These are phyloP conservation scores for Suhomyces terraborum DNA, from an alignment of 1,139 yeast species.

Conservation along the genomic window DNA sequence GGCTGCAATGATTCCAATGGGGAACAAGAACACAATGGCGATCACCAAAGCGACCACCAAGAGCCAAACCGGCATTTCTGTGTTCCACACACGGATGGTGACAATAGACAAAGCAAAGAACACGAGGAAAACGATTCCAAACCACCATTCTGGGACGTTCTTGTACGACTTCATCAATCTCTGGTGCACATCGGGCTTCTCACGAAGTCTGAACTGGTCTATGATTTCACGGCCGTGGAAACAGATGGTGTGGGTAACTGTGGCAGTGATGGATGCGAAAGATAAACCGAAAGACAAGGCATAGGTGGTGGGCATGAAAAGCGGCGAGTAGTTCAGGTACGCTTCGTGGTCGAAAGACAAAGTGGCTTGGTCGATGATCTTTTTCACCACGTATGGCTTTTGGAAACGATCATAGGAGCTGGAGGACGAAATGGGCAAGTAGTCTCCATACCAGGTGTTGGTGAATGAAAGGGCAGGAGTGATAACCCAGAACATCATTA, in stretches of 20 bases:
- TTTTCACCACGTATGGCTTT: constrained; percentile 35
- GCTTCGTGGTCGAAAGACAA: constrained; percentile 48
- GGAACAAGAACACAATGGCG: constrained; percentile 43
- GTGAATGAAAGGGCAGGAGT: constrained; percentile 46
- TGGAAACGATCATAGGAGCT: constrained; percentile 43
- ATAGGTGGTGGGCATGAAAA: constrained; percentile 65
- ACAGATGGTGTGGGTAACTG: constrained; percentile 54
- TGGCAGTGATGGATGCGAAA: constrained; percentile 64
- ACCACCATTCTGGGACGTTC: constrained; percentile 74
- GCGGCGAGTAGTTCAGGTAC: constrained; percentile 56
- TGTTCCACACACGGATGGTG: constrained; percentile 43
- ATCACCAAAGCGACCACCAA: constrained; percentile 43
- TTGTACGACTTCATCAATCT: constrained; percentile 60
- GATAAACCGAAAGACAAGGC: constrained; percentile 65
- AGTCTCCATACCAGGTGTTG: constrained; percentile 47
- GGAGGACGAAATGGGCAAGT: constrained; percentile 45
- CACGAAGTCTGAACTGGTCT: constrained; percentile 44
- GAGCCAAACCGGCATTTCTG: constrained; percentile 45
- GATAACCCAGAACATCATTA: constrained; percentile 42
- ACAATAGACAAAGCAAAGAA: constrained; percentile 45
- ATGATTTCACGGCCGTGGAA: constrained; percentile 59
- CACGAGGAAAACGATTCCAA: constrained; percentile 38
- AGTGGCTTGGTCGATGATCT: constrained; percentile 42
- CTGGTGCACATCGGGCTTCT: constrained; percentile 61
- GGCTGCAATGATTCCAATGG: constrained; percentile 46